Evolutionary conservation across 495 filamentous ascomycete genomes (phyloP).

Genomic region (Penicillium soppii): DNA sequence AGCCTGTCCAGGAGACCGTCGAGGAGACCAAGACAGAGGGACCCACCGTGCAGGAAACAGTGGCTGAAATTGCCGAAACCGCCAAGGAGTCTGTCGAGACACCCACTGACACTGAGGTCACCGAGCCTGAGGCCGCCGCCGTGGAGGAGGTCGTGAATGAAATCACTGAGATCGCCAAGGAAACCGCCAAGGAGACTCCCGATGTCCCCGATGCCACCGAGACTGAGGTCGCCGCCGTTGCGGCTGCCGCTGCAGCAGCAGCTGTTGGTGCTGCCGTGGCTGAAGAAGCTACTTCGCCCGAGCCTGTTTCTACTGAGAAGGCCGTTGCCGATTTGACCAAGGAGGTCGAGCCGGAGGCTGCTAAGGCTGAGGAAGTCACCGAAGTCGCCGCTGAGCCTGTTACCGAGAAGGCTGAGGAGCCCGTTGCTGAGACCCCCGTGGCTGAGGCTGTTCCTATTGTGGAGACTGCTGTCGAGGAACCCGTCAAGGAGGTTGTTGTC

Average conservation of each 20-base stretch:
- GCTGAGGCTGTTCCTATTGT: constrained; percentile 2
- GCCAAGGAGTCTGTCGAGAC: constrained; percentile 5
- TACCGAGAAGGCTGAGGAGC: neutral
- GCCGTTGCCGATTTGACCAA: neutral
- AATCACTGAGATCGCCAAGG: too few species aligned
- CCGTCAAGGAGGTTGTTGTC: constrained; percentile 5
- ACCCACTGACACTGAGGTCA: constrained; percentile 3
- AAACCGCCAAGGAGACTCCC: neutral
- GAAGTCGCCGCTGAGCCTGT: neutral
- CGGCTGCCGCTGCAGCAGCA: neutral
- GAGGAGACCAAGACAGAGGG: constrained; percentile 9
- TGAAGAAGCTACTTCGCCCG: neutral
- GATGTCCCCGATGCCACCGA: neutral
- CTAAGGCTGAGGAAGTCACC: neutral
- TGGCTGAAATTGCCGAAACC: constrained; percentile 5
- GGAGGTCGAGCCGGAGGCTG: neutral
- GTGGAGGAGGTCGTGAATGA: too few species aligned
- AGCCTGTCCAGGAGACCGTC: constrained; percentile 1
- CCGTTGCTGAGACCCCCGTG: neutral
- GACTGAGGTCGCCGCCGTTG: constrained; percentile 6
- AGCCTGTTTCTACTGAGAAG: neutral
- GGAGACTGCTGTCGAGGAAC: constrained; percentile 6
- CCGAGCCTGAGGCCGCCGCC: constrained; percentile 1
- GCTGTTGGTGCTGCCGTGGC: neutral
- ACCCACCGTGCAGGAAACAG: constrained; percentile 11